Base-by-base conservation (phyloP, 176 grass and related monocot genomes). In the Triticum monococcum region DNA sequence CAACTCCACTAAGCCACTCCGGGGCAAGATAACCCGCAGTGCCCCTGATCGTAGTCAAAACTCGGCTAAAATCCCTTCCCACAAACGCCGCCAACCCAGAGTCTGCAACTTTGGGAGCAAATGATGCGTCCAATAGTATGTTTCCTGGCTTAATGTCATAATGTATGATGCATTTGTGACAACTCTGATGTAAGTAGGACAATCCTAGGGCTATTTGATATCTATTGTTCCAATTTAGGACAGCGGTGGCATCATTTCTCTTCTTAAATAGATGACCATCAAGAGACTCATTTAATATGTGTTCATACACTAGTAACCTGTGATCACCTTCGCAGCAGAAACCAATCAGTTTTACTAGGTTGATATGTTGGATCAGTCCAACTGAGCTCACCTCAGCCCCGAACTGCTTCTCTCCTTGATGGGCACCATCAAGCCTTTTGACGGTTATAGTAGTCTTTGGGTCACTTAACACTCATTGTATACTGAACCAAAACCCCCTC, bases 111-210 rank as follows among this genome's bases (percentile, higher is more conserved):
- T 72, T 72, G 12, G 68, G 68, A 40, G 12, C 68, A 41, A 23
- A 72, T 72, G 68, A 72, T 40, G 68, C 10, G 7, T 72, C 68
- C 35, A 72, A 9, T 23, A 72, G 20, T 72, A 72, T 72, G 36
- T 72, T 72, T 23, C n/a, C 68, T 23, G 36, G 35, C 3, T 72
- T 72, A 40, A 72, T 72, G n/a, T 72, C 68, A 18, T 14, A 72
- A 3, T 72, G 68, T 72, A 72, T 72, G 35, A 41, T 72, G 36
- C 35, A 72, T 23, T 41, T 12, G 10, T 40, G 68, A 72, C 68
- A 72, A 41, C 68, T 72, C 68, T 72, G 68, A 72, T 72, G 68
- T 5, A 72, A 72, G 68, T 72, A 72, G 68, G 68, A 72, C 36
- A 72, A 12, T 72, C 68, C 68, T 1, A 72, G 68, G 36, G 35